Conservation (phyloP, 1,139 yeast species). For the Diutina mesorugosa region DNA sequence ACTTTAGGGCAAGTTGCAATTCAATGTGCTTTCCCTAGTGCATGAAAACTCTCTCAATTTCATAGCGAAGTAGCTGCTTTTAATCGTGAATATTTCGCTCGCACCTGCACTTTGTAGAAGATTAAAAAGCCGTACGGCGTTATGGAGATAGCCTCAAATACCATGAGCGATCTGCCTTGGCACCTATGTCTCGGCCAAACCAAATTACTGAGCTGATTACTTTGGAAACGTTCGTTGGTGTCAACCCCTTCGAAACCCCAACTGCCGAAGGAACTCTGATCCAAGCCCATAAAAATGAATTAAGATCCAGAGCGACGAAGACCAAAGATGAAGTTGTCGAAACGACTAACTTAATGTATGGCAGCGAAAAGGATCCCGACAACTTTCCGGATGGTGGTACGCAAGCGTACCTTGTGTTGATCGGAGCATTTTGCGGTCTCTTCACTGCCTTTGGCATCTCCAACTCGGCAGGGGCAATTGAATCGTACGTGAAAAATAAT, state of each 20-base stretch:
- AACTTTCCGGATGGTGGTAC: constrained; percentile 1
- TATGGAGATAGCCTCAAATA: not conserved
- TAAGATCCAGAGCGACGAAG: not conserved
- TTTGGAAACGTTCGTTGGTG: not conserved
- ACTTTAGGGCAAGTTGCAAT: not conserved
- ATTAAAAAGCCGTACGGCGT: not conserved
- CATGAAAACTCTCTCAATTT: not conserved
- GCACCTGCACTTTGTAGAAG: not conserved
- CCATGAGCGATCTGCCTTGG: not conserved
- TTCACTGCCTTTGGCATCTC: constrained; percentile 5
- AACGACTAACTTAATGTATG: constrained; percentile 3
- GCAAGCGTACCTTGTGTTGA: not conserved
- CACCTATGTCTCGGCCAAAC: not conserved
- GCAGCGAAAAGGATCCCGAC: constrained; percentile 3
- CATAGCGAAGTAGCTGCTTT: not conserved
- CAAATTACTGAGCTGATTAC: not conserved
- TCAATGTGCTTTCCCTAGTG: no score
- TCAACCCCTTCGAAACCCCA: not conserved
- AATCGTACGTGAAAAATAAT: constrained; percentile 6
- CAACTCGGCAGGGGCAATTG: constrained; percentile 7
- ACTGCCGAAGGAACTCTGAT: not conserved
- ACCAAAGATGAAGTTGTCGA: not conserved
- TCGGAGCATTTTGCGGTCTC: not conserved
- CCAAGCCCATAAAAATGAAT: not conserved
- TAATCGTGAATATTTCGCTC: not conserved